These are phyloP conservation scores for Pleurotus tuber-regium DNA, from an alignment of 768 basidiomycete genomes.

Conservation along the genomic window DNA sequence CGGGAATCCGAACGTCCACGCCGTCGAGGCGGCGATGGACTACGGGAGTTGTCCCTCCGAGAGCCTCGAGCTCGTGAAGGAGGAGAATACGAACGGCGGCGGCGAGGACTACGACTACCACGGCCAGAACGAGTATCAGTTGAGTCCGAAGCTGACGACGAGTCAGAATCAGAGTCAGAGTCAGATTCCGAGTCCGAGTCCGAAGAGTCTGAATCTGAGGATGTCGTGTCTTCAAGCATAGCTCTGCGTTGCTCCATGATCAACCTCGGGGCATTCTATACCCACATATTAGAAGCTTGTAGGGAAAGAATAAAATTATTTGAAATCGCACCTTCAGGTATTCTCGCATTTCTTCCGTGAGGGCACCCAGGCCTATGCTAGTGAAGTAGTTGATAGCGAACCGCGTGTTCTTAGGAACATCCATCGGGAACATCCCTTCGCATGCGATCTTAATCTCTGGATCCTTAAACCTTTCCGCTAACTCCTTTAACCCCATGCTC, in stretches of 20 bases:
- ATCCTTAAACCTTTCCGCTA: slow-evolving; percentile 91
- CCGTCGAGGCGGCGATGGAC: slow-evolving; percentile 12
- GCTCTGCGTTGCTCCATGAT: slow-evolving; percentile 95
- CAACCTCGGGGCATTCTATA: slow-evolving; percentile 86
- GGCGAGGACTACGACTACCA: slow-evolving; percentile 14
- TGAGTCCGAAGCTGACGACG: slow-evolving; percentile 24
- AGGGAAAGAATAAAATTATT: no score
- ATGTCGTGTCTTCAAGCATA: slow-evolving; percentile 67
- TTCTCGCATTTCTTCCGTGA: slow-evolving; percentile 97
- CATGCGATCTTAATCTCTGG: slow-evolving; percentile 74
- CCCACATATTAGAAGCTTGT: no score
- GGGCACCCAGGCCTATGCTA: slow-evolving; percentile 81
- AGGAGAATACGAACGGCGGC: slow-evolving; percentile 18
- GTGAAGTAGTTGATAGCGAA: slow-evolving; percentile 99
- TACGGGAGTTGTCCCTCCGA: background rate
- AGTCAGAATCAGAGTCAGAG: slow-evolving; percentile 38
- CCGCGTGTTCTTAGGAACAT: slow-evolving; percentile 94
- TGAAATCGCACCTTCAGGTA: slow-evolving; percentile 88
- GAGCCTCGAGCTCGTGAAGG: slow-evolving; percentile 23
- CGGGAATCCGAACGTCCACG: slow-evolving; percentile 17
- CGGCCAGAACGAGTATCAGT: slow-evolving; percentile 18
- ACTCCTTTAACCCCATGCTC: slow-evolving; percentile 81
- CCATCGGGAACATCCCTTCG: slow-evolving; percentile 89
- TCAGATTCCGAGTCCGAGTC: slow-evolving; percentile 26
- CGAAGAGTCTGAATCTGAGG: slow-evolving; percentile 31